These are phyloP conservation scores for Arachis hypogaea DNA, from an alignment of 306 rosid species.

Conservation along the genomic window DNA sequence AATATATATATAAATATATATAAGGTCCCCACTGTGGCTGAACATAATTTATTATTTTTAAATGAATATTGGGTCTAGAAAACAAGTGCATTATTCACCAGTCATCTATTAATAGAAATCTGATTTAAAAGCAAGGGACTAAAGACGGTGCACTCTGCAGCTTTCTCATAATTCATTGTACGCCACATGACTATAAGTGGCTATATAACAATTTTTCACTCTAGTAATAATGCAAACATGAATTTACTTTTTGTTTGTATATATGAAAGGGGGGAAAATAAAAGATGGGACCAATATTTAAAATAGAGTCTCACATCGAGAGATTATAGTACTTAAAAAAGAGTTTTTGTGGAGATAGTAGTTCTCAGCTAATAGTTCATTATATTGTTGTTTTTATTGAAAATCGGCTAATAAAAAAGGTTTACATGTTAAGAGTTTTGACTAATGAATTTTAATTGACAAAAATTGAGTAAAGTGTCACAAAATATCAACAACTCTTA, in stretches of 20 bases:
- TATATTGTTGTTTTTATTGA: too few relatives aligned
- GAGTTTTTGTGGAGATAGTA: too few relatives aligned
- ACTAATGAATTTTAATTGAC: too few relatives aligned
- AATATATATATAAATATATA: not conserved
- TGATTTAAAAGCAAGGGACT: not conserved
- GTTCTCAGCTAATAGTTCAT: too few relatives aligned
- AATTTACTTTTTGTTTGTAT: not conserved
- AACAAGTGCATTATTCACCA: conserved; percentile 18
- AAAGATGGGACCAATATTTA: too few relatives aligned
- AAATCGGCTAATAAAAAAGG: too few relatives aligned
- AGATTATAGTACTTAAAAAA: too few relatives aligned
- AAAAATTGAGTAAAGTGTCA: too few relatives aligned
- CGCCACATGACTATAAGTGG: not conserved
- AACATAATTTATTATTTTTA: not conserved
- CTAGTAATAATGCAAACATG: not conserved
- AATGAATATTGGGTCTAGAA: not conserved
- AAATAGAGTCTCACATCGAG: too few relatives aligned
- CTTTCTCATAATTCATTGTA: conserved; percentile 1
- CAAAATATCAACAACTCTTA: too few relatives aligned
- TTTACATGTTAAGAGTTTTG: too few relatives aligned
- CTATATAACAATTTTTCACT: not conserved
- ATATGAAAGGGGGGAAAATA: too few relatives aligned
- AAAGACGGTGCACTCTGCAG: not conserved
- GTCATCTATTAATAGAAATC: conserved; percentile 7
- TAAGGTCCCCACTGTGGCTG: conserved; percentile 3